Evolutionary conservation across 768 basidiomycete genomes (phyloP), one percentile per base, ranked within the genome.

Genomic region (Mycena vulgaris): DNA sequence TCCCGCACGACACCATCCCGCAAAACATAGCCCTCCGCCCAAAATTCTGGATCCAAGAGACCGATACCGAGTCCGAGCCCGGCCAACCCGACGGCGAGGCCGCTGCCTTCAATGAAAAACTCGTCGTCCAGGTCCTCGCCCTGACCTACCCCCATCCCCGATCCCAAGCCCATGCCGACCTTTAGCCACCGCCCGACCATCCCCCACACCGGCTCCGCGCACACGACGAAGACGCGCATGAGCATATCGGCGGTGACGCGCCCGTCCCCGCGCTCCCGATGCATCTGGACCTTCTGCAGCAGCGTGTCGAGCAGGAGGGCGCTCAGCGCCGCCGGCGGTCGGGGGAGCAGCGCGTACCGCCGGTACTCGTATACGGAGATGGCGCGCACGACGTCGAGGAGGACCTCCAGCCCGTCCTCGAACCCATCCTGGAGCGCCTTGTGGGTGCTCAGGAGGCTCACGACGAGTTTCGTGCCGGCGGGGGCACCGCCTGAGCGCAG

Each of bases 31-130:
- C 92, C 93, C 47, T 93, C 90, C 33, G 85, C 82, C 94, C 94
- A 96, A 75, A 94, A 94, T 64, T 95, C 93, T 0, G 90, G 91
- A 74, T 93, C 91, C 75, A 89, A 70, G 25, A 92, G 76, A 2
- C 87, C 86, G 49, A 69, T n/a, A 3, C 72, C 72, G 14, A 70
- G 31, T 4, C 68, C 72, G 30, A 86, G 76, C 4, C 84, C 85
- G 76, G 84, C 80, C 76, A 85, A 84, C 45, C 86, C 86, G 57
- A 84, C 66, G 0, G 84, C 85, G 49, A 93, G 82, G 23, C 89
- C 90, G 74, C 88, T 93, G 69, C 88, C 87, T 75, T 93, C 92
- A 52, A 96, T 89, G 79, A 95, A 95, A 80, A 95, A 95, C 75
- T 96, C 94, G 14, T 91, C 90, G 23, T 92, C 90, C 1, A 92